Base-by-base conservation (phyloP, 345 rosid species). In the Brassica cretica region DNA sequence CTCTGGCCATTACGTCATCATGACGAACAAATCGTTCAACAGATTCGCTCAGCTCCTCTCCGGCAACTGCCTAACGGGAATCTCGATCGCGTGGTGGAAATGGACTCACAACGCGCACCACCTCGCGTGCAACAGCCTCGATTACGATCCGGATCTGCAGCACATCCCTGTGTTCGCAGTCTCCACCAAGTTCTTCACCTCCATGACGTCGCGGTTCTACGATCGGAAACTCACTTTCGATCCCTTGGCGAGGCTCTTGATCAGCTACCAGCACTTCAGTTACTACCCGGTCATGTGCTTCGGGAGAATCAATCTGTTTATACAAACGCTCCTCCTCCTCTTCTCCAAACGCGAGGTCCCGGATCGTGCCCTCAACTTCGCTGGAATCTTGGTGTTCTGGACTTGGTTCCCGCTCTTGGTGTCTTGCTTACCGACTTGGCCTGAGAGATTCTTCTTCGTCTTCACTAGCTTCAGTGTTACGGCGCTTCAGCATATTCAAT, bases 31-130 rank as follows among this genome's bases (percentile, higher is more conserved):
- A 11, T 80, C 78, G 0, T 90, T 41, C 14, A 95, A 95, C 82
- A 84, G 75, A 70, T 0, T 86, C 4, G 89, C 88, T 32, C 99
- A 95, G 71, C 62, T 95, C 5, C 19, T 95, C 2, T 73, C 98
- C 15, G 99, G 99, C 5, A 95, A 93, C 84, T 91, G 96, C 66
- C 60, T 91, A 1, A 93, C 99, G 41, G 99, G 99, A 14, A 95
- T 95, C 39, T 91, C 97, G 63, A 95, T 95, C 73, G 99, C 98
- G 7, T 93, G 99, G 99, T 95, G 99, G 99, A 95, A 95, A 72
- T 93, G 99, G 97, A 95, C 98, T 24, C 99, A 95, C 68, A 95
- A 95, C 63, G 97, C 94, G 4, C 99, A 95, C 66, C 99, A 95
- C 65, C 58, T 95, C 19, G 91, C 99, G 24, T 88, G 93, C 79